Evolutionary conservation across 169 alveolate genomes (phyloP).

Genomic region (Cryptosporidium ubiquitum): DNA sequence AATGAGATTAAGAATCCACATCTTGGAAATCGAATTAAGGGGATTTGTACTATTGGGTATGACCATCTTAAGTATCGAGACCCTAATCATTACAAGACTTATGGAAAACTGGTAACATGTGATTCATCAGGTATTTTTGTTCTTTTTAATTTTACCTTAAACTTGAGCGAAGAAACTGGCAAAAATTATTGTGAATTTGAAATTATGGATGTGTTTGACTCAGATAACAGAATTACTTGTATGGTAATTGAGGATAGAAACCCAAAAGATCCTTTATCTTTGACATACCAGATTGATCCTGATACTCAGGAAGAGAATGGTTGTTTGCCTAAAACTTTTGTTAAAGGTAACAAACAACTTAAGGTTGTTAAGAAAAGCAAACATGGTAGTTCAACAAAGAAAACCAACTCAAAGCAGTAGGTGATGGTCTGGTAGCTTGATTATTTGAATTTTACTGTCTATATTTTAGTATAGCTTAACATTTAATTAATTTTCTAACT

Average conservation of each 20-base stretch:
- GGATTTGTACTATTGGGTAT: not conserved
- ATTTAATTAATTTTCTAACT: too few relatives aligned
- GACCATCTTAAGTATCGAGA: not conserved
- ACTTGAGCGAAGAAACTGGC: not conserved
- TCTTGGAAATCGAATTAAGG: conserved; percentile 36
- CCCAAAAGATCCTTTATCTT: conserved; percentile 2
- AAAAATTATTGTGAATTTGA: not conserved
- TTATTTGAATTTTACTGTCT: not conserved
- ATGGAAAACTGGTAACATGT: conserved; percentile 26
- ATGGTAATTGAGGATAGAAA: not conserved
- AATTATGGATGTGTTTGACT: not conserved
- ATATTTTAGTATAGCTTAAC: not conserved
- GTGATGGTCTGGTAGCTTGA: not conserved
- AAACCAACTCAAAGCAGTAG: not conserved
- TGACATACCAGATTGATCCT: not conserved
- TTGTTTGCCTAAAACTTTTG: not conserved
- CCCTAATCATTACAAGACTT: not conserved
- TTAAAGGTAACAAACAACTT: not conserved
- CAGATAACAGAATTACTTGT: conserved; percentile 48
- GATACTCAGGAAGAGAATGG: not conserved
- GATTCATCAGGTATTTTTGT: conserved; percentile 53
- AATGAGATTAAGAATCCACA: conserved; percentile 1
- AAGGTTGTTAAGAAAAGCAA: not conserved
- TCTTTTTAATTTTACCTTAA: not conserved
- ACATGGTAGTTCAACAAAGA: not conserved